phyloP scores from a whole-genome alignment of 108 stramenopile species.

The Cyclotella choctawhatcheeana region DNA sequence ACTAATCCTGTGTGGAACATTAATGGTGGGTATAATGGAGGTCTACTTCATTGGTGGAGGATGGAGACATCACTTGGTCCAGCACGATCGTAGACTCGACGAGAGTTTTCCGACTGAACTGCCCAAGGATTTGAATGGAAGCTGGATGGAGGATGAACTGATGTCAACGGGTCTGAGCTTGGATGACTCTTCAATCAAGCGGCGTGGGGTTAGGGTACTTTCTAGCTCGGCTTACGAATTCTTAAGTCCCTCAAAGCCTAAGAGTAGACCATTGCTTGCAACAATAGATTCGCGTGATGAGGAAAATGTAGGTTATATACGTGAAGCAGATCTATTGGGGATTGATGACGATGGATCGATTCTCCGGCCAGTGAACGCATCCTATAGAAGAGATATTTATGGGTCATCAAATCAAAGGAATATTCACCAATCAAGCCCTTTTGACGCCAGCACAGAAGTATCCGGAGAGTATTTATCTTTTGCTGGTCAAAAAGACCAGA shows the following conservation, averaged over 20 bases:
- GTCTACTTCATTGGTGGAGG: slow-evolving; percentile 69
- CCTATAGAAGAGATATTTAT: background rate
- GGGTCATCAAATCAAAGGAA: background rate
- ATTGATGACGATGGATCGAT: slow-evolving; percentile 52
- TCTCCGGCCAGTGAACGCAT: slow-evolving; percentile 15
- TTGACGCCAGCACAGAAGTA: slow-evolving; percentile 3
- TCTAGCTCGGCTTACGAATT: slow-evolving; percentile 41
- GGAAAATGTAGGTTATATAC: slow-evolving; percentile 1
- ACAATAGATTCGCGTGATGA: slow-evolving; percentile 28
- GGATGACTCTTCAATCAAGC: slow-evolving; percentile 18
- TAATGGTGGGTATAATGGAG: slow-evolving; percentile 86
- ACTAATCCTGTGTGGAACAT: slow-evolving; percentile 68
- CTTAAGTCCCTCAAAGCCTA: slow-evolving; percentile 23
- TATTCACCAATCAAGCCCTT: background rate
- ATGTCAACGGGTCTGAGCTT: slow-evolving; percentile 3
- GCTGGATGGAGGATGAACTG: slow-evolving; percentile 47
- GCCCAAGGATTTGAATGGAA: slow-evolving; percentile 44
- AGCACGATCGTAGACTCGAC: slow-evolving; percentile 16
- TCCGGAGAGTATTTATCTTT: slow-evolving; percentile 25
- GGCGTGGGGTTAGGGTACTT: slow-evolving; percentile 21
- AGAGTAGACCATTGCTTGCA: slow-evolving; percentile 12
- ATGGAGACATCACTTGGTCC: slow-evolving; percentile 24
- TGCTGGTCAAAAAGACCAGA: background rate
- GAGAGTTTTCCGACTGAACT: slow-evolving; percentile 12
- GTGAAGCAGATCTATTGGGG: slow-evolving; percentile 37